Evolutionary conservation across 192 early-diverging fungal species (phyloP).

Genomic region (Coemansia pectinata): DNA sequence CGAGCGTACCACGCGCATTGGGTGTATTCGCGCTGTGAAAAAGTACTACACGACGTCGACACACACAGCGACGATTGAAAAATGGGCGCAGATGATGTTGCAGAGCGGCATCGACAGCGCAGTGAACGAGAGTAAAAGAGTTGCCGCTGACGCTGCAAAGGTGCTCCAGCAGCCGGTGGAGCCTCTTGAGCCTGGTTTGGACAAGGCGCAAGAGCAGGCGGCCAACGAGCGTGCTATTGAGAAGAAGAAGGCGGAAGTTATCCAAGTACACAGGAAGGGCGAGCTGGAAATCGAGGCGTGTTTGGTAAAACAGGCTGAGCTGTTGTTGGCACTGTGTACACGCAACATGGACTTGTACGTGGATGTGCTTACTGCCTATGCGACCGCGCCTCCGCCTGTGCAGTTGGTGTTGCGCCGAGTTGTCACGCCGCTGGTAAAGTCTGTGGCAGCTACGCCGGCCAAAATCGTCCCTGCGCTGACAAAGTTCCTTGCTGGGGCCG

Average conservation of each 20-base stretch:
- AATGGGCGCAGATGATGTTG: constrained; percentile 16
- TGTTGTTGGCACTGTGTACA: constrained; percentile 46
- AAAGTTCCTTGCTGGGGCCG: constrained; percentile 34
- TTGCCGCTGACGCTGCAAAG: neutral
- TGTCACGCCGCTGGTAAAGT: constrained; percentile 42
- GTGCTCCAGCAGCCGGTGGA: neutral
- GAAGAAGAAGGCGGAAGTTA: constrained; percentile 13
- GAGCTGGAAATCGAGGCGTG: constrained; percentile 18
- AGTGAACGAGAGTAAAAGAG: neutral
- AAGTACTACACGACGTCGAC: constrained; percentile 27
- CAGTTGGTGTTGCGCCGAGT: constrained; percentile 23
- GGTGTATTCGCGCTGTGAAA: constrained; percentile 45
- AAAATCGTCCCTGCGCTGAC: constrained; percentile 33
- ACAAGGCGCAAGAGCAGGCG: neutral
- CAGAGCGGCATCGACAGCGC: constrained; percentile 14
- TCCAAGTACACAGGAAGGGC: constrained; percentile 19
- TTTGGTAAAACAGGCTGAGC: constrained; percentile 32
- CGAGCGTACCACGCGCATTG: constrained; percentile 33
- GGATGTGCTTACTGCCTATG: constrained; percentile 30
- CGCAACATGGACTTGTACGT: constrained; percentile 36
- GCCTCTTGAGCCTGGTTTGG: neutral
- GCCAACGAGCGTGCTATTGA: constrained; percentile 10
- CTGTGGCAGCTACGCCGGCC: constrained; percentile 15
- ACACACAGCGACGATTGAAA: constrained; percentile 25
- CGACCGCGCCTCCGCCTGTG: constrained; percentile 6